These are phyloP conservation scores for Ilyonectria robusta DNA, from an alignment of 2,329 filamentous ascomycete species.

Conservation along the genomic window DNA sequence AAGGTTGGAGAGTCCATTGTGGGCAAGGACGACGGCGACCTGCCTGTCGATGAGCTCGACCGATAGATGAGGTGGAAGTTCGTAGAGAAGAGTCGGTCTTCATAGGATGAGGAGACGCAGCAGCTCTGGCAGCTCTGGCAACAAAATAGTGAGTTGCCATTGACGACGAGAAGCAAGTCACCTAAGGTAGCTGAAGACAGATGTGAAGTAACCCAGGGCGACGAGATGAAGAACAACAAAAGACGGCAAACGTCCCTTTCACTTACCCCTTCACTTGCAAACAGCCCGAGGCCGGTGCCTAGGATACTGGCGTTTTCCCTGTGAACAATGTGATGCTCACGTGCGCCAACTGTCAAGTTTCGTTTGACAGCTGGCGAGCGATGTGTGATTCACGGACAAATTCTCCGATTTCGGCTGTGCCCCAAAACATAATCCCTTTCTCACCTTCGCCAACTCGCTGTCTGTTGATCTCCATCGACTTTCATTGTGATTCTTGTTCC, in stretches of 20 bases:
- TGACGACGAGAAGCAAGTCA: conserved; percentile 31
- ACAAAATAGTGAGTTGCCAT: conserved; percentile 28
- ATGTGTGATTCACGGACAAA: neutral
- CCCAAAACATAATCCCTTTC: neutral
- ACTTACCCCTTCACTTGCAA: neutral
- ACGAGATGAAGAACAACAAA: neutral
- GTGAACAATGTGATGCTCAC: neutral
- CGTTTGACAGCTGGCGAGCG: neutral
- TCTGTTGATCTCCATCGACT: neutral
- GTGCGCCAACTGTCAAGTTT: neutral
- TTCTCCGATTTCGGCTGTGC: neutral
- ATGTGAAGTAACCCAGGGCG: neutral
- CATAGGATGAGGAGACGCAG: conserved; percentile 50
- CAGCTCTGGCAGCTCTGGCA: conserved; percentile 42
- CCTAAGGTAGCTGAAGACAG: conserved; percentile 5
- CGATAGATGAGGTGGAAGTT: conserved; percentile 62
- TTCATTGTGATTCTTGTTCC: neutral
- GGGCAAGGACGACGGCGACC: conserved; percentile 80
- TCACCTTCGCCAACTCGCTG: neutral
- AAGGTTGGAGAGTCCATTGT: conserved; percentile 88
- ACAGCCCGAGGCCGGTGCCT: neutral
- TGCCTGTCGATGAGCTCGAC: conserved; percentile 84
- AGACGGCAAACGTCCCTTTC: neutral
- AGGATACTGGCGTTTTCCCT: neutral
- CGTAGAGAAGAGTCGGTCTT: conserved; percentile 49